phyloP scores from a whole-genome alignment of 2,329 filamentous ascomycete genomes.

The Clarireedia sp. region DNA sequence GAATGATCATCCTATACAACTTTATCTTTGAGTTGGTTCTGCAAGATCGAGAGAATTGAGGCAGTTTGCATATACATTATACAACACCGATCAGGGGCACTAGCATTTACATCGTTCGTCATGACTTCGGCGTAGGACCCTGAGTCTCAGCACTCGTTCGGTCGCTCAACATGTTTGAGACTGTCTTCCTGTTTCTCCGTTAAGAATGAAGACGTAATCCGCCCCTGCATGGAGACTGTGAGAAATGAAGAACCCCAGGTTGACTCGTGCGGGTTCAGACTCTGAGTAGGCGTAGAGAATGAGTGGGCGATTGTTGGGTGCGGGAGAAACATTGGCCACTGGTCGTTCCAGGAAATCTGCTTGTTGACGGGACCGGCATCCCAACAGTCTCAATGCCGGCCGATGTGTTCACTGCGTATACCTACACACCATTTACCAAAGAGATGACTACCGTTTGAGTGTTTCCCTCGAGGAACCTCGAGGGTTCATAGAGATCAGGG shows the following conservation, averaged over 20 bases:
- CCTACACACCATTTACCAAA: background rate
- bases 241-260: conserved; percentile 25
- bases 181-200: conserved; percentile 21
- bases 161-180: conserved; percentile 19
- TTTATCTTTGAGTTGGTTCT: background rate
- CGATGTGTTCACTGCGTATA: background rate
- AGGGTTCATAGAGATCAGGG: no score
- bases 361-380: no score
- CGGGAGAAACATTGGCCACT: background rate
- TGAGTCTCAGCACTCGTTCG: conserved; percentile 26
- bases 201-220: conserved; percentile 27
- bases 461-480: no score
- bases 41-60: no score
- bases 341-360: background rate
- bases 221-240: conserved; percentile 25
- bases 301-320: conserved; percentile 12
- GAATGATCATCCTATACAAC: no score
- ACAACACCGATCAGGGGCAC: no score
- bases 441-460: no score
- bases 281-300: conserved; percentile 27
- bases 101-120: conserved; percentile 13
- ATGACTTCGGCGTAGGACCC: conserved; percentile 25
- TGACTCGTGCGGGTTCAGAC: conserved; percentile 18
- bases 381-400: background rate
- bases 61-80: no score